Evolutionary conservation across 2,329 filamentous ascomycete genomes (phyloP), one percentile per base, ranked within the genome.

Genomic region (Aspergillus uvarum): DNA sequence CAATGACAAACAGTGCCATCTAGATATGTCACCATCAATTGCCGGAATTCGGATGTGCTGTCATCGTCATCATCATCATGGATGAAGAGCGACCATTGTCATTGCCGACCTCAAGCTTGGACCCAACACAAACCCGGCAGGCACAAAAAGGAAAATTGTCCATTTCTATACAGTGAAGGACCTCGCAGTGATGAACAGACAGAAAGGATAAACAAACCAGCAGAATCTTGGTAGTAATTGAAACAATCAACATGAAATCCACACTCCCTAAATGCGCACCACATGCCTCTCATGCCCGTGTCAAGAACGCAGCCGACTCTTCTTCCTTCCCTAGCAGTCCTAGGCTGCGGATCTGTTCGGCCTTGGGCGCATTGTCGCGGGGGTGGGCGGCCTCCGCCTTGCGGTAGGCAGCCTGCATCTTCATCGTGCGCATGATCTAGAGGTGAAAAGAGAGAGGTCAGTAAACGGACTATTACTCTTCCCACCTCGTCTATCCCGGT

Each of bases 251-350:
- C 54, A 51, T 49, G 50, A 24, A 62, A 69, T 29, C 62, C 61
- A 60, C 67, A 65, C 65, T 62, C 62, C 51, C 59, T 22, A 52
- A 62, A 65, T 64, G 59, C 58, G 56, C 54, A 62, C 62, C 59
- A 59, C 48, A 54, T 58, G 53, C 42, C 58, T 67, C 59, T 67
- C 60, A 72, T 57, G 61, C 63, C 62, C 69, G 66, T 47, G 64
- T 72, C 64, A 82, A 62, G 50, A 82, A 82, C 73, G 84, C 83
- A 74, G 88, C 86, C 58, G 88, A 86, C 68, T 95, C 90, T 69
- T 96, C 90, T 67, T 95, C 89, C 77, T 92, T 92, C 72, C 89
- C 88, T 69, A 98, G 73, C 66, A 97, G 78, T 49, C 94, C 94
- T 63, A 98, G 77, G 76, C 89, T 92, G 77, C 92, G 85, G 83